Conservation (phyloP, 2,329 filamentous ascomycete species). For the Penicillium expansum region DNA sequence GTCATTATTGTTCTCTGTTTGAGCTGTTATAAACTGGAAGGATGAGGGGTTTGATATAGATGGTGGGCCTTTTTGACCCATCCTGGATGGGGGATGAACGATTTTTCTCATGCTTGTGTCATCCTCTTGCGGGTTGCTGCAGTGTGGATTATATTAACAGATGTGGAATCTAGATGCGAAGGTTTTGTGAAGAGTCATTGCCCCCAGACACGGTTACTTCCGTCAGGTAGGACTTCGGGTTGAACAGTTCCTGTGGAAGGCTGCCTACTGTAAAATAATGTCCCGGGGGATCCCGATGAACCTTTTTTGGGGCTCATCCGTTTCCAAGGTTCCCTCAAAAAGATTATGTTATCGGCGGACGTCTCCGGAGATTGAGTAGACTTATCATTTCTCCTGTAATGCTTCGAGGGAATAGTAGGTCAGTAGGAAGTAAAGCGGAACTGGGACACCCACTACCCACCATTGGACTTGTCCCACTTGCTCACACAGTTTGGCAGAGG, state of each 20-base stretch:
- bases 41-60: neutral
- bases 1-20: neutral
- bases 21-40: neutral
- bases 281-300: neutral
- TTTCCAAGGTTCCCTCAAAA: neutral
- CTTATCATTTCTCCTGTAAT: neutral
- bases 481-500: conserved; percentile 1
- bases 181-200: neutral
- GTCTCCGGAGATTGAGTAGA: neutral
- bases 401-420: neutral
- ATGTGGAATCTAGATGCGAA: neutral
- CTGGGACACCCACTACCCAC: neutral
- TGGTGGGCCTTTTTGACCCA: neutral
- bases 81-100: neutral
- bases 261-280: neutral
- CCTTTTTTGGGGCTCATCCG: neutral
- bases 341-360: neutral
- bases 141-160: neutral
- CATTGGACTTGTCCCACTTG: conserved; percentile 5
- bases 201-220: neutral
- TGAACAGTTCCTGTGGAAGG: neutral
- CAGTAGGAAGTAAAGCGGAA: neutral
- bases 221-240: neutral
- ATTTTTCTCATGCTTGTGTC: neutral
- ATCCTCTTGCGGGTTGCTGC: neutral